These are phyloP conservation scores for Vanilla planifolia DNA, from an alignment of 106 monocot genomes.

Conservation along the genomic window DNA sequence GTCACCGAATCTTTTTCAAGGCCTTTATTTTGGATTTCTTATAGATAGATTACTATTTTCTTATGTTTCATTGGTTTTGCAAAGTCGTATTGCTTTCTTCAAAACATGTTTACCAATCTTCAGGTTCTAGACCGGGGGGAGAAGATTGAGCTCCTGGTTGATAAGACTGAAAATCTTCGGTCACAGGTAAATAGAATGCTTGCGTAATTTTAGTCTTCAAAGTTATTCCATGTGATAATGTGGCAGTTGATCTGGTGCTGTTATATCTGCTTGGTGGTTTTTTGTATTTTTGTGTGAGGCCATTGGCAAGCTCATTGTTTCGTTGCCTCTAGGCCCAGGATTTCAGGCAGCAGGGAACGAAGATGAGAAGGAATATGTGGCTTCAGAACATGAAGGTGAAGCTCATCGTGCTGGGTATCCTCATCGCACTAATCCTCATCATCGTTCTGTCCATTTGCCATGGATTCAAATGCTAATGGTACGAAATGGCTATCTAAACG, in stretches of 20 bases:
- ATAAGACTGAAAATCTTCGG: conserved; percentile 24
- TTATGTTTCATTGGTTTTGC: too few species aligned
- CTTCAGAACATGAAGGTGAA: conserved; percentile 67
- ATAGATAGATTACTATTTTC: too few species aligned
- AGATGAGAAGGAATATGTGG: conserved; percentile 71
- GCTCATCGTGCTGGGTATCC: conserved; percentile 55
- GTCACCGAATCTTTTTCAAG: not conserved
- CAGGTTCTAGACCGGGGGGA: conserved; percentile 23
- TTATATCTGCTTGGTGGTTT: not conserved
- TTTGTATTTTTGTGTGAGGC: not conserved
- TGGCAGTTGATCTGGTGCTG: too few species aligned
- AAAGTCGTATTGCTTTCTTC: not conserved
- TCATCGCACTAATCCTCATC: conserved; percentile 57
- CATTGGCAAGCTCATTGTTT: not conserved
- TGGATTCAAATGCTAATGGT: conserved; percentile 47
- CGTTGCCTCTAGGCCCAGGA: conserved; percentile 55
- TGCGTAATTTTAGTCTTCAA: not conserved
- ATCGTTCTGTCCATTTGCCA: conserved; percentile 56
- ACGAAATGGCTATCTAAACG: not conserved
- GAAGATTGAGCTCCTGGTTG: conserved; percentile 22
- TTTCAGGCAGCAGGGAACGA: conserved; percentile 50
- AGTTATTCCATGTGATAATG: too few species aligned
- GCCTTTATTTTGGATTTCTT: too few species aligned
- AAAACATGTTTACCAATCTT: not conserved
- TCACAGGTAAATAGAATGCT: conserved; percentile 13